phyloP scores from a whole-genome alignment of 2,329 filamentous ascomycete genomes.

The Grosmannia clavigera region DNA sequence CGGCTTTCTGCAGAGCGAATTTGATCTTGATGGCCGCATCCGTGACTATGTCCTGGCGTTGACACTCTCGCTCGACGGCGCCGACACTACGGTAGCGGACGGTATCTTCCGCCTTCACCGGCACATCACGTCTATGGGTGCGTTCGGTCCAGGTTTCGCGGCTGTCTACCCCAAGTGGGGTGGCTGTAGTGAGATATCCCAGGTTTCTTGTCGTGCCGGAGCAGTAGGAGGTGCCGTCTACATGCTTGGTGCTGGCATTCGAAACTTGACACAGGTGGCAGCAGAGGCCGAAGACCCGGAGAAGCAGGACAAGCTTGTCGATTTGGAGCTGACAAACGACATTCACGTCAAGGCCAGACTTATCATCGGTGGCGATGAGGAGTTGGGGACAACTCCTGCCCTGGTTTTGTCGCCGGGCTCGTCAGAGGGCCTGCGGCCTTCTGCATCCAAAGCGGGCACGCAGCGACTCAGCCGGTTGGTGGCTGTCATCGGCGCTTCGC shows the following conservation, averaged over 20 bases:
- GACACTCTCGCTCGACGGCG: constrained; percentile 58
- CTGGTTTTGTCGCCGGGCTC: background rate
- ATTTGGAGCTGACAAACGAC: constrained; percentile 43
- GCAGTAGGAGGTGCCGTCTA: constrained; percentile 89
- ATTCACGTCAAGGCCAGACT: constrained; percentile 42
- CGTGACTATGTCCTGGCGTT: constrained; percentile 53
- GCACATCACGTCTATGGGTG: constrained; percentile 75
- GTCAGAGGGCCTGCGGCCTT: no score
- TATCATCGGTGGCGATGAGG: constrained; percentile 32
- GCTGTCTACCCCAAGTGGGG: constrained; percentile 91
- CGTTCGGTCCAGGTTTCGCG: constrained; percentile 80
- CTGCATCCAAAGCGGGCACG: background rate
- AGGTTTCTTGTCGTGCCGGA: constrained; percentile 80
- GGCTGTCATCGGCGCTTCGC: constrained; percentile 53
- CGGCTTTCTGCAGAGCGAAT: constrained; percentile 46
- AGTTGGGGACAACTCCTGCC: background rate
- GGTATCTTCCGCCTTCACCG: constrained; percentile 63
- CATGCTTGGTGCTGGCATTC: constrained; percentile 62
- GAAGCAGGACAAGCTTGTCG: constrained; percentile 18
- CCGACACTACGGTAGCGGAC: constrained; percentile 42
- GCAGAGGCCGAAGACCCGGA: background rate
- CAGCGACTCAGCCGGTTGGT: constrained; percentile 46
- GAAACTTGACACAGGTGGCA: constrained; percentile 18
- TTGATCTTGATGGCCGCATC: constrained; percentile 56
- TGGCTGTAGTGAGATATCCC: constrained; percentile 74